phyloP scores from a whole-genome alignment of 495 filamentous ascomycete species.

The Talaromyces borbonicus region DNA sequence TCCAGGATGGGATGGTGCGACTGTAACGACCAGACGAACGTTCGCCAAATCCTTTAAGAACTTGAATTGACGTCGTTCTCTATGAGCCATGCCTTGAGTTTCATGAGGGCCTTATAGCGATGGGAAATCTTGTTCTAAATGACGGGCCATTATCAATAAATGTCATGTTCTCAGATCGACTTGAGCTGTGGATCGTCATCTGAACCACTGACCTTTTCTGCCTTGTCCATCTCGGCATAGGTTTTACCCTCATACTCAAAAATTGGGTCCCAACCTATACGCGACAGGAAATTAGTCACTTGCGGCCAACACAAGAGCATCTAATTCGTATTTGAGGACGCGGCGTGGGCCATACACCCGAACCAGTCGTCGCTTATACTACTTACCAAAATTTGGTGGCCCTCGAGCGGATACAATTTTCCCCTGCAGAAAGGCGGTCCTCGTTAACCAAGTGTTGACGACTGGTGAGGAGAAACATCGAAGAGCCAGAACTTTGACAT shows the following conservation, averaged over 20 bases:
- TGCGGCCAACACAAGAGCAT: neutral
- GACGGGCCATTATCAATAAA: conserved; percentile 6
- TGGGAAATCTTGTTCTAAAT: conserved; percentile 80
- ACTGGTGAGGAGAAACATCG: too few species aligned
- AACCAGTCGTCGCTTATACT: too few species aligned
- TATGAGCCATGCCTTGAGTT: conserved; percentile 76
- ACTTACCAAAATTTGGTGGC: conserved; percentile 73
- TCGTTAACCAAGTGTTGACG: too few species aligned
- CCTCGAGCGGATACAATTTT: conserved; percentile 39
- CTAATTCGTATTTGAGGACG: too few species aligned
- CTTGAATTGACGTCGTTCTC: conserved; percentile 14
- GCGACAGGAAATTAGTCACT: neutral
- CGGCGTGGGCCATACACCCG: too few species aligned
- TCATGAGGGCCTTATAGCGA: conserved; percentile 72
- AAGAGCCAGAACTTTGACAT: too few species aligned
- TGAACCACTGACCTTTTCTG: conserved; percentile 48
- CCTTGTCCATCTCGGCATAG: conserved; percentile 95
- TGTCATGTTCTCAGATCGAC: neutral
- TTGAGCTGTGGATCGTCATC: neutral
- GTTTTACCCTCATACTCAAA: conserved; percentile 94
- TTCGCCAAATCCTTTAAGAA: neutral
- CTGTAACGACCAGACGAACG: too few species aligned
- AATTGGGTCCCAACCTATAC: conserved; percentile 82
- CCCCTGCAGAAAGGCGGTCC: conserved; percentile 35
- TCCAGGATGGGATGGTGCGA: neutral